Evolutionary conservation across 805 yeast genomes (phyloP), one percentile per base, ranked within the genome.

Genomic region (Metschnikowia lochheadii): DNA sequence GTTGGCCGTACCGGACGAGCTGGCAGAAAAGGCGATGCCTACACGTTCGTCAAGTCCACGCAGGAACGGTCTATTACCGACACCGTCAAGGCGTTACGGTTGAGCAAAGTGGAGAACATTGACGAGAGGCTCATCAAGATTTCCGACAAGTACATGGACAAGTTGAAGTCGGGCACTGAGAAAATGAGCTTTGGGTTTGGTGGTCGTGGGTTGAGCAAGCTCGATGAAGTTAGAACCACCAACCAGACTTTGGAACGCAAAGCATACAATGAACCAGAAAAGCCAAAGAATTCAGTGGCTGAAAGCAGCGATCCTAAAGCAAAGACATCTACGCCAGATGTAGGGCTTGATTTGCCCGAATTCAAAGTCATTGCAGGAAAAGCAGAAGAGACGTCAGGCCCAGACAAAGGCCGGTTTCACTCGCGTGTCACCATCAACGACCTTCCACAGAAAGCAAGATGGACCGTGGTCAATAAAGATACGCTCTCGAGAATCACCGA

Each of bases 1-100:
- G 96, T 91, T 0, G 99, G 99, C 0, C 75, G 99, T 51, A 94
- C 99, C 0, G 99, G 97, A 0, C 76, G 99, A 53, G 98, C 97
- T 1, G 94, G 94, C 0, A 77, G 77, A 34, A 70, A 68, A 3
- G 99, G 99, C 5, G 56, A 56, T 32, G 61, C 61, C 1, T 56
- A 40, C 3, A 87, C 97, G 0, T 80, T 92, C 56, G 72, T 94
- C 4, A 71, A 83, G 1, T 70, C 78, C 0, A 69, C 70, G 18
- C 90, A 90, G 60, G 85, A 78, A 36, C 70, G 85, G 49, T 75
- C 80, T 15, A 87, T 89, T 0, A 68, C 77, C 18, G 96, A 87
- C 62, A 73, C 90, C 15, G 81, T 85, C 0, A 82, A 82, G 53
- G 89, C 95, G 0, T 72, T 87, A 64, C 76, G 77, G 45, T 59